A percentile compares a stretch with the other conserved stretches of the same genome.
Conservation (phyloP, 805 yeast genomes). For the Candida berthetii region DNA sequence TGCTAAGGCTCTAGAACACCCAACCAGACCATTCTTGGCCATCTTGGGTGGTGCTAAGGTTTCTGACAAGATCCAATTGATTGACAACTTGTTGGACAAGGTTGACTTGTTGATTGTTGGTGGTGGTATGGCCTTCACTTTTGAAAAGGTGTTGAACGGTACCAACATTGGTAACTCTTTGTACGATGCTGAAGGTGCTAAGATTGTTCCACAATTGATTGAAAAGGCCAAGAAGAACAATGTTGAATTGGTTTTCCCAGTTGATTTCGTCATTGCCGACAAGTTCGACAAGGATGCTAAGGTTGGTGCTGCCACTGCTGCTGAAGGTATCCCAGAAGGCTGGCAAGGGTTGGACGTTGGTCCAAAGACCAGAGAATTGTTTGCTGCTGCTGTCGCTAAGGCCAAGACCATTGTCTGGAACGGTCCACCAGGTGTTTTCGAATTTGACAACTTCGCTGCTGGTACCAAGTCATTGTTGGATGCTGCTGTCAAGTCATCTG, state of each 20-base stretch:
- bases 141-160: slow-evolving; percentile 86
- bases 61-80: slow-evolving; percentile 96
- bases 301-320: slow-evolving; percentile 78
- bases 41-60: slow-evolving; percentile 99
- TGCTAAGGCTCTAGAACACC: slow-evolving; percentile 98
- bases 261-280: slow-evolving; percentile 95
- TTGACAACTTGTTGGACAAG: slow-evolving; percentile 94
- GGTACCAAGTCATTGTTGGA: slow-evolving; percentile 92
- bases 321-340: slow-evolving; percentile 88
- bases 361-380: slow-evolving; percentile 78
- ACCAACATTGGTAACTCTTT: slow-evolving; percentile 89
- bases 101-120: slow-evolving; percentile 93
- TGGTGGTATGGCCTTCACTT: slow-evolving; percentile 99
- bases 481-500: slow-evolving; percentile 81
- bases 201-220: slow-evolving; percentile 85
- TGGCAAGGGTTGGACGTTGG: slow-evolving; percentile 97
- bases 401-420: slow-evolving; percentile 99
- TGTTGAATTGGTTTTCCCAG: slow-evolving; percentile 91
- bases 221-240: slow-evolving; percentile 95
- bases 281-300: slow-evolving; percentile 88
- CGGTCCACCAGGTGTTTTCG: slow-evolving; percentile 99
- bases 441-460: slow-evolving; percentile 83
- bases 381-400: slow-evolving; percentile 75
- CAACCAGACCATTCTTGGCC: slow-evolving; percentile 96
- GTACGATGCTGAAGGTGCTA: slow-evolving; percentile 91